Base-by-base conservation (phyloP, 768 basidiomycete genomes). In the Termitomyces sp. region DNA sequence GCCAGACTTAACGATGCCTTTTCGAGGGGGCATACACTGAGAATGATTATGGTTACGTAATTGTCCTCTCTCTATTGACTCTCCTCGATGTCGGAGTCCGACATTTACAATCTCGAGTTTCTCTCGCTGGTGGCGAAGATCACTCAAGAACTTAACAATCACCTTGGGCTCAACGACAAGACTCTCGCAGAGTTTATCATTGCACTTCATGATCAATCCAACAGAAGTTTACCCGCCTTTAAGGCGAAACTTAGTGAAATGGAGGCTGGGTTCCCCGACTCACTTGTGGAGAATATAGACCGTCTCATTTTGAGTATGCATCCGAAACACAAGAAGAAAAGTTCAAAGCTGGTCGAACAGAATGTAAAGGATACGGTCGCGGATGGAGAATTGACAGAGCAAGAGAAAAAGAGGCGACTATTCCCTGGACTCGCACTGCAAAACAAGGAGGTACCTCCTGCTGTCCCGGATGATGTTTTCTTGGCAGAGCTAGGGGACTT, bases 181-280 rank as follows among this genome's bases (percentile, higher is more conserved):
- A 89, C 90, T 3, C 80, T 96, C 50, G 95, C 97, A 13, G 96
- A 98, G 76, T 99, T 95, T 72, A 85, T 98, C 62, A 94, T 99
- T 63, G 77, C 83, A 63, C 83, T 98, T 58, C 96, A 98, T 74
- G 89, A 90, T 63, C 74, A 90, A 65, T 88, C 89, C 69, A 89
- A 88, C 69, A 75, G 74, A 64, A 87, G 84, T 62, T 79, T 94
- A 53, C 76, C 79, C 7, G 84, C 85, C 50, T 99, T 98, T 83
- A 92, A 93, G 75, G 69, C 73, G 50, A 88, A 91, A 70, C 82
- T 98, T 48, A 79, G 81, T 56, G 86, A 88, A 60, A 78, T 83
- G 60, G 93, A 87, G 23, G 91, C 92, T 20, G 86, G 85, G 63
- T 95, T 98, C 68, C 89, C 94, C 4, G 91, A 92, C 62, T 91